Evolutionary conservation across 2,329 filamentous ascomycete species (phyloP), one percentile per base, ranked within the genome.

Genomic region (Exophiala xenobiotica): DNA sequence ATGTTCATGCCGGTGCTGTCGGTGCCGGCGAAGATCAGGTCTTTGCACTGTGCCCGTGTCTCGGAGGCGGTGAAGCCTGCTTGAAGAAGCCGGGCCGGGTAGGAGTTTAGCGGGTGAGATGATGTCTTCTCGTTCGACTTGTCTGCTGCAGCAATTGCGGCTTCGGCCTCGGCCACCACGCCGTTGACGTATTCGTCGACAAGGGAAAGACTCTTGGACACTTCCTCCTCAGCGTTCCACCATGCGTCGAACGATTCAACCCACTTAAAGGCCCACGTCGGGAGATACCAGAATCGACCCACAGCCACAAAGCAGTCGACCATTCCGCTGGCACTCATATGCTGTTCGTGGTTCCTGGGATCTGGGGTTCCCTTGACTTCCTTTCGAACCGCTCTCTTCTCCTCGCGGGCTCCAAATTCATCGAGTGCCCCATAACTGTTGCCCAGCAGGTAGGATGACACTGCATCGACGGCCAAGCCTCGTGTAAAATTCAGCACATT

Each of bases 291-390:
- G 60, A 81, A 79, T 3, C 76, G 67, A 0, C 78, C 77, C 5
- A 80, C 74, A 3, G 74, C 77, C 2, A 81, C 78, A 57, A 79
- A 78, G 2, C 74, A 69, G 61, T 81, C 75, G 9, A 82, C 78
- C 59, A 81, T 81, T 0, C 67, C 64, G 39, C 70, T 69, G n/a
- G 75, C 68, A 49, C 71, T 70, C 51, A 57, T 66, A 61, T 43
- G 46, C 35, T 37, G 14, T 61, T 63, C 49, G 26, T 52, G 33
- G n/a, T 46, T 23, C 3, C 41, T 33, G 3, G 26, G 12, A 18
- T 48, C 42, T 14, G 40, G 29, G 20, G 63, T 59, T 4, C 60
- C 58, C 1, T 61, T 61, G 4, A 46, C 20, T 22, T 51, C 41
- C 14, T 51, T 42, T 7, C 26, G 33, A 6, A 46, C 54, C 16